Base-by-base conservation (phyloP, 306 rosid genomes). In the Prinsepia uniflora region DNA sequence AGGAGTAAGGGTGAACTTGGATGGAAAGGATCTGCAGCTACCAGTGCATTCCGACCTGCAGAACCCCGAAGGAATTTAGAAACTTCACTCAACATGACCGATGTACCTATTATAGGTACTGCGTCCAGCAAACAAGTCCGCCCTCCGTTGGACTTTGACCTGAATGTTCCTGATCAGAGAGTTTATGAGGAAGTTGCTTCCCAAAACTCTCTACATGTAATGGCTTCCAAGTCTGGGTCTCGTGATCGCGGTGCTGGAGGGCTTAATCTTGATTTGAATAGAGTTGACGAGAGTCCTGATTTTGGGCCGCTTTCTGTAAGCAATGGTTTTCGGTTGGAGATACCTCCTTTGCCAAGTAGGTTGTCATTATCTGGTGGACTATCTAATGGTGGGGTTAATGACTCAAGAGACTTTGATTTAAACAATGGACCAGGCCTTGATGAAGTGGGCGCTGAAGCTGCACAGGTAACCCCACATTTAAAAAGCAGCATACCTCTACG, bases 21-120 rank as follows among this genome's bases (percentile, higher is more conserved):
- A 67, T 95, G 97, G 99, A 94, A 91, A 79, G 99, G 99, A 9
- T 89, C 99, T 11, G 96, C 99, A 63, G 96, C 96, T 63, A 95
- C 96, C 41, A 95, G 99, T 78, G 99, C 99, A 65, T 91, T 95
- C 74, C 87, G 97, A 13, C 96, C 96, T 10, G 97, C 99, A 18
- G 99, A 95, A 76, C 99, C 96, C 46, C 83, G 96, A 75, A 95
- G 87, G 72, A 81, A 67, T 76, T 54, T 79, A 3, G 98, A 89
- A 76, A 68, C 52, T 46, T 56, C 70, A 14, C 80, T 75, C 48
- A 75, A 42, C 75, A 72, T 80, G 30, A 74, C 56, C 45, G 92
- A 84, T 76, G 47, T 49, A 11, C 61, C 85, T 64, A 60, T 80
- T 56, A 78, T 68, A 78, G 90, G 83, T 63, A 41, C 75, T 65